These are phyloP conservation scores for Coemansia sp. DNA, from an alignment of 192 early-diverging fungal species.

Conservation along the genomic window DNA sequence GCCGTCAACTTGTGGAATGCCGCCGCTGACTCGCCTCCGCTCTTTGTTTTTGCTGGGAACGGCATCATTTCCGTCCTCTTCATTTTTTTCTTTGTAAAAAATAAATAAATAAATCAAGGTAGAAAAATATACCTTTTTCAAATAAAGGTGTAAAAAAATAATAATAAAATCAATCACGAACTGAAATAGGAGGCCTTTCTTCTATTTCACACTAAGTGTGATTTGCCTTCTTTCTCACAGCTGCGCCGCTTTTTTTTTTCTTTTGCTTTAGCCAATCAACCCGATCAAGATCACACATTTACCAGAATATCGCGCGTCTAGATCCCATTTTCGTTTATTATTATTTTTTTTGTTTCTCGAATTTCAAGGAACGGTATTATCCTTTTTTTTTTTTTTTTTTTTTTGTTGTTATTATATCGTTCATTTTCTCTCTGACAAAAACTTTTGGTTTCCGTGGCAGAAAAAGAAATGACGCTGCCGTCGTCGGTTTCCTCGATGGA, in stretches of 20 bases:
- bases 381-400: neutral
- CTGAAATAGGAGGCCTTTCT: neutral
- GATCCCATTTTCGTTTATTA: neutral
- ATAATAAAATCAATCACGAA: neutral
- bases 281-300: neutral
- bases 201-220: neutral
- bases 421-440: neutral
- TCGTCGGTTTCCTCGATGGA: constrained; percentile 38
- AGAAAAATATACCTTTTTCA: neutral
- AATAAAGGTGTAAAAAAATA: neutral
- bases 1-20: constrained; percentile 14
- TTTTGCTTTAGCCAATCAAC: neutral
- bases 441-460: neutral
- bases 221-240: neutral
- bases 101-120: neutral
- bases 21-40: constrained; percentile 4
- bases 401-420: too few species aligned
- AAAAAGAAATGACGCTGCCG: constrained; percentile 2
- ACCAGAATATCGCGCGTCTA: neutral
- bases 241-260: constrained; percentile 6
- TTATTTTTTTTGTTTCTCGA: neutral
- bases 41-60: constrained; percentile 25
- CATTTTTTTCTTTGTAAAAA: neutral
- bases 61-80: constrained; percentile 18
- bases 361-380: too few species aligned